These are phyloP conservation scores for Candida suzukii DNA, from an alignment of 805 yeast species.

Conservation along the genomic window DNA sequence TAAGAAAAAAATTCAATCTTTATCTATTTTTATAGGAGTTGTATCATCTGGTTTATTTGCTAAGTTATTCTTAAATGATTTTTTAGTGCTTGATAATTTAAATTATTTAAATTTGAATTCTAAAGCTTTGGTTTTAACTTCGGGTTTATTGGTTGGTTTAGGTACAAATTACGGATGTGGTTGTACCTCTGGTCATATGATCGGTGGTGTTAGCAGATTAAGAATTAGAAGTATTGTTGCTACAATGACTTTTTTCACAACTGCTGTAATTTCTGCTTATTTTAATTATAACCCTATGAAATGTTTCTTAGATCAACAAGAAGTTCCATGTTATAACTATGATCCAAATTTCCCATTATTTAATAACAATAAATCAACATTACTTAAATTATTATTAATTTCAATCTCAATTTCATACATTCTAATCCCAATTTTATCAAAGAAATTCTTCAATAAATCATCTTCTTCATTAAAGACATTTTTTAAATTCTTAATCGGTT, in stretches of 20 bases:
- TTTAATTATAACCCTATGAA: conserved; percentile 3
- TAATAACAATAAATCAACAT: conserved; percentile 5
- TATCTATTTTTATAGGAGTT: conserved; percentile 31
- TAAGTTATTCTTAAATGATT: conserved; percentile 18
- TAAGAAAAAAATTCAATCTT: conserved; percentile 17
- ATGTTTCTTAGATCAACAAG: too few species aligned
- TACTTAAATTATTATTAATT: background rate
- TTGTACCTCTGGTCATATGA: conserved; percentile 52
- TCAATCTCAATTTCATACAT: background rate
- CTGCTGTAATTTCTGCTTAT: conserved; percentile 24
- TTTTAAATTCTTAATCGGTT: conserved; percentile 11
- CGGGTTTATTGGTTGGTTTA: conserved; percentile 39
- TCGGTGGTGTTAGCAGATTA: conserved; percentile 40
- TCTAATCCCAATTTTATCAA: background rate
- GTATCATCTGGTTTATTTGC: conserved; percentile 21
- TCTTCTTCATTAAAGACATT: background rate
- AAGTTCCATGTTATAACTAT: conserved; percentile 1
- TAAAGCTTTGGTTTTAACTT: conserved; percentile 4
- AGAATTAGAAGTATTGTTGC: conserved; percentile 39
- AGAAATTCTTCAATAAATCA: background rate
- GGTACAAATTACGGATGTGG: conserved; percentile 44
- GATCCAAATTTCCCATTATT: conserved; percentile 3
- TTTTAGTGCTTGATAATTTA: conserved; percentile 6
- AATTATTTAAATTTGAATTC: background rate
- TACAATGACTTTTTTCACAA: conserved; percentile 27